Evolutionary conservation across 768 basidiomycete genomes (phyloP).

Genomic region (Mycena rosella): DNA sequence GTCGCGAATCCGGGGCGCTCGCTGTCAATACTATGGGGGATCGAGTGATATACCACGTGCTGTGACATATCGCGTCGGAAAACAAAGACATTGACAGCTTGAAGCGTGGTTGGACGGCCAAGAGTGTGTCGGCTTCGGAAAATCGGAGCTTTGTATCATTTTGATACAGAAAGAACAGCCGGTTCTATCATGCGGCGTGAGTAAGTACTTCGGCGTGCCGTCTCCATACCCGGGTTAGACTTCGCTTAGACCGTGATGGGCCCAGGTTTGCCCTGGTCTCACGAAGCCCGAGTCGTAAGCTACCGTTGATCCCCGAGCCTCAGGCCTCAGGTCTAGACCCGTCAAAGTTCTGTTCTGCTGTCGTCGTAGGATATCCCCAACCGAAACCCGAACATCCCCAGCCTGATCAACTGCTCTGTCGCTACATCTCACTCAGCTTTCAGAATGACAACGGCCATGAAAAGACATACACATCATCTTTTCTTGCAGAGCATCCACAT

Average conservation of each 20-base stretch:
- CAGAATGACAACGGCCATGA: not conserved
- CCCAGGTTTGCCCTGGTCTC: too few relatives aligned
- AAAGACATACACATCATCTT: not conserved
- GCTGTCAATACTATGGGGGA: conserved; percentile 14
- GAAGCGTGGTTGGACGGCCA: too few relatives aligned
- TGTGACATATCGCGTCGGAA: too few relatives aligned
- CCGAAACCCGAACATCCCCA: not conserved
- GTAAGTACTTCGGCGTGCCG: too few relatives aligned
- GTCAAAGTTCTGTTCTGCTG: not conserved
- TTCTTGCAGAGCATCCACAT: not conserved
- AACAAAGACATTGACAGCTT: too few relatives aligned
- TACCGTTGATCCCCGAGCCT: conserved; percentile 2
- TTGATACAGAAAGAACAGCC: too few relatives aligned
- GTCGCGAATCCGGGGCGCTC: not conserved
- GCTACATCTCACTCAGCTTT: not conserved
- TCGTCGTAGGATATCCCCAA: not conserved
- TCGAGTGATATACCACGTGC: too few relatives aligned
- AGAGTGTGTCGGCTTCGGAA: too few relatives aligned
- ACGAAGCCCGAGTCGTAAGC: not conserved
- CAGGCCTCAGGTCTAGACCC: not conserved
- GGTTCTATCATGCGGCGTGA: too few relatives aligned
- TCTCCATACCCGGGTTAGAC: not conserved
- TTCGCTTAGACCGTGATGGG: not conserved
- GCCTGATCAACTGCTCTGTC: not conserved
- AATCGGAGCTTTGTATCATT: too few relatives aligned